Evolutionary conservation across 768 basidiomycete genomes (phyloP).

Genomic region (Dentipellis sp.): DNA sequence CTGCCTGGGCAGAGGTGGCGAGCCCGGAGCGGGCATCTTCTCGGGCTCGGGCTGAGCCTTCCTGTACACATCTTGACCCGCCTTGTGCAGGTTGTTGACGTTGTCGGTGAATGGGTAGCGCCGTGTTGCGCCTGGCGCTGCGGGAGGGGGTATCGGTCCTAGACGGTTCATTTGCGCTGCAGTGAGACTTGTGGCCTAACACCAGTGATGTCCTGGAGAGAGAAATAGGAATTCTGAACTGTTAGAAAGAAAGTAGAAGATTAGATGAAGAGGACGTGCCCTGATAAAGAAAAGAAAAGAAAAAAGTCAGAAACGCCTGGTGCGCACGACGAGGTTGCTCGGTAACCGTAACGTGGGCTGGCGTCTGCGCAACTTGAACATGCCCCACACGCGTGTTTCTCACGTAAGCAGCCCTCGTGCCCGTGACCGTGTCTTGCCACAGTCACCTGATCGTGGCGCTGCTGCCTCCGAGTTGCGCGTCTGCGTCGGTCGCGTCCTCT

Average conservation of each 20-base stretch:
- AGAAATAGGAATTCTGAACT: background rate
- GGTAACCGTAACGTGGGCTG: background rate
- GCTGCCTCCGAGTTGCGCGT: background rate
- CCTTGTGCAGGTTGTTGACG: constrained; percentile 9
- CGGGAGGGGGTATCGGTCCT: constrained; percentile 11
- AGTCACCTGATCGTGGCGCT: background rate
- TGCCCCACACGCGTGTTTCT: background rate
- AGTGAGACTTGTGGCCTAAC: constrained; percentile 13
- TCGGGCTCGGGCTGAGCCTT: background rate
- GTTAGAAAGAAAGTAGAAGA: background rate
- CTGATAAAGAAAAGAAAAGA: background rate
- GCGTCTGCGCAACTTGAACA: background rate
- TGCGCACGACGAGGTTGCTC: background rate
- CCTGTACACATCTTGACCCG: constrained; percentile 5
- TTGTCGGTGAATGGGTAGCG: constrained; percentile 14
- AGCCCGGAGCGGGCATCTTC: constrained; percentile 17
- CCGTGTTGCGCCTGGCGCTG: constrained; percentile 6
- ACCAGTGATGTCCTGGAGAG: constrained; percentile 10
- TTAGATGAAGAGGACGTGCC: background rate
- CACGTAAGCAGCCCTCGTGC: background rate
- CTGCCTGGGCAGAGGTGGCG: constrained; percentile 71
- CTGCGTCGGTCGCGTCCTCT: background rate
- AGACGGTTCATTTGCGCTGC: constrained; percentile 7
- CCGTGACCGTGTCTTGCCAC: background rate
- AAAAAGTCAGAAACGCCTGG: background rate